phyloP scores from a whole-genome alignment of 2,329 filamentous ascomycete genomes.

The Aspergillus sp. region DNA sequence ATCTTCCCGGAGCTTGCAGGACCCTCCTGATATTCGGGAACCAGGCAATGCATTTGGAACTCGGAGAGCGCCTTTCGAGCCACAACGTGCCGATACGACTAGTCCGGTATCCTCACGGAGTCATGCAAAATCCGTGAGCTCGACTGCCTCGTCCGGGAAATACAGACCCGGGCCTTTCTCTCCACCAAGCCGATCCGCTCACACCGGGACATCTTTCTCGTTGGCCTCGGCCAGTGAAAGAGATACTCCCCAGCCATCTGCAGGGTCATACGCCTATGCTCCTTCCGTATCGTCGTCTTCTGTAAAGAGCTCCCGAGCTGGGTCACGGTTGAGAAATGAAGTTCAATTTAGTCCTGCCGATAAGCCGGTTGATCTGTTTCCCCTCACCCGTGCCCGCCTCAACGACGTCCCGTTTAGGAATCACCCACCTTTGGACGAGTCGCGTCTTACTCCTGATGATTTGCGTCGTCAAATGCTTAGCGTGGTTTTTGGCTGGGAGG shows the following conservation, averaged over 20 bases:
- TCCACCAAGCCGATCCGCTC: slow-evolving; percentile 40
- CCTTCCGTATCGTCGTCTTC: slow-evolving; percentile 49
- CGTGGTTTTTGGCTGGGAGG: slow-evolving; percentile 93
- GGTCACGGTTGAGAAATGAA: slow-evolving; percentile 77
- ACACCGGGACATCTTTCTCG: slow-evolving; percentile 47
- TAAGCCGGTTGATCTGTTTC: slow-evolving; percentile 75
- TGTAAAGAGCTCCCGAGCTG: slow-evolving; percentile 38
- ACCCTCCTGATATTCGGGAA: slow-evolving; percentile 62
- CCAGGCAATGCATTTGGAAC: slow-evolving; percentile 70
- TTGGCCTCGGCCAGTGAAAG: slow-evolving; percentile 33
- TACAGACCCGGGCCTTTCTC: slow-evolving; percentile 38
- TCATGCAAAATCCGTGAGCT: slow-evolving; percentile 61
- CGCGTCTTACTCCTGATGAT: slow-evolving; percentile 68
- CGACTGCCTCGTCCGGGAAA: slow-evolving; percentile 52
- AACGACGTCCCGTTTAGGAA: slow-evolving; percentile 80
- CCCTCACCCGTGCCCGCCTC: slow-evolving; percentile 75
- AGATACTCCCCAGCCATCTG: slow-evolving; percentile 36
- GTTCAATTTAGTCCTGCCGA: slow-evolving; percentile 76
- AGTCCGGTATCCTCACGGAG: slow-evolving; percentile 65
- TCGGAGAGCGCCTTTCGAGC: slow-evolving; percentile 70
- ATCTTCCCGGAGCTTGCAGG: slow-evolving; percentile 32
- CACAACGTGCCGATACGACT: slow-evolving; percentile 63
- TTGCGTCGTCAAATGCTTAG: slow-evolving; percentile 86
- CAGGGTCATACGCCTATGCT: slow-evolving; percentile 43
- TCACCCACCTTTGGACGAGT: slow-evolving; percentile 57